Evolutionary conservation across 176 grass and related monocot species (phyloP), one percentile per base, ranked within the genome.

Genomic region (Raddia distichophylla): DNA sequence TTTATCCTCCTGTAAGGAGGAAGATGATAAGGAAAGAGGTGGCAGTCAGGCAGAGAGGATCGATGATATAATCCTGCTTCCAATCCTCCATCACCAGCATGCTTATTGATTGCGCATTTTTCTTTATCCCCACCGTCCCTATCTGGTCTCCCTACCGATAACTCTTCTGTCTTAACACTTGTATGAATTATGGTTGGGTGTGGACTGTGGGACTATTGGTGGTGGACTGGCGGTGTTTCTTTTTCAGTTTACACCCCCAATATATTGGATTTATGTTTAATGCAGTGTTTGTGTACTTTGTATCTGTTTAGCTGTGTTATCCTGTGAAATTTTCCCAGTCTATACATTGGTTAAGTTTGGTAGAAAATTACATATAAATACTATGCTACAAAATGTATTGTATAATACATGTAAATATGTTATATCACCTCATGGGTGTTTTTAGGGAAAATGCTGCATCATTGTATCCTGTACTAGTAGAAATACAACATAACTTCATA

Each of bases 281-380:
- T 69, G 44, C 44, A 69, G 22, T n/a, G 10, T 10, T 3, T 1
- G 64, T 18, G 64, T 44, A 42, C 10, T n/a, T 68, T 68, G 3
- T 69, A 32, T 46, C 35, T 17, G 37, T 69, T 44, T 80, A 68
- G 35, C 64, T 69, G 43, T 44, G n/a, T 51, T 84, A 10, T 67
- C 60, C 5, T 52, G 64, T 4, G n/a, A 51, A 7, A 15, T 65
- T 50, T 45, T 10, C 61, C 17, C 33, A 78, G 45, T 50, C 17
- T 79, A 71, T 82, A 55, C 45, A 37, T 69, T 76, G 33, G 43
- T 67, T 78, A 33, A 56, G 10, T 85, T 82, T 59, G 53, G 46
- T 66, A 66, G 32, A 51, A 37, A 40, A 40, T 64, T 42, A 19
- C 33, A 78, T 53, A 16, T 40, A 82, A 69, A n/a, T 55, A 69